Evolutionary conservation across 805 yeast species (phyloP), one percentile per base, ranked within the genome.

Genomic region (Teunomyces barrocoloradensis): DNA sequence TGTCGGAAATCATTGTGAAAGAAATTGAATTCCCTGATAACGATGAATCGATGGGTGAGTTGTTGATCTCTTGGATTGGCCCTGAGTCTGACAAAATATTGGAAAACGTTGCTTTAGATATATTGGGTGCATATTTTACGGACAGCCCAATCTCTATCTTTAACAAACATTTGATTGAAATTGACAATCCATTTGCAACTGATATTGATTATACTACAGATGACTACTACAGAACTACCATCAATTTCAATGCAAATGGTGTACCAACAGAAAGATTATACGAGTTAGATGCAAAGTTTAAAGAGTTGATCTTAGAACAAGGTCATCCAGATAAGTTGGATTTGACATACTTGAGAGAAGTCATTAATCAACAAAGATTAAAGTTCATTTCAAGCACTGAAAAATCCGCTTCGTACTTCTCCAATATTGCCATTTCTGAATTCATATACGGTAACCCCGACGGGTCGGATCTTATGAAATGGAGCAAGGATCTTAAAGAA

Each of bases 11-110:
- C 2, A 60, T 74, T 5, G 66, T 77, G 10, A 74, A 78, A 33
- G 74, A 71, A 3, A 78, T 90, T 21, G 84, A 82, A 49, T 94
- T 94, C 59, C 96, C 98, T 2, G 98, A 94, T 57, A 77, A 81
- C 48, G 96, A 89, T 59, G 97, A 90, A 65, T 74, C 87, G 10
- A 79, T 83, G 65, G 96, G 96, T 32, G 94, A 88, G 57, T 58
- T 89, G 1, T 58, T 77, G 13, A 66, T 94, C 21, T 72, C 87
- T 3, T 91, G 96, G 92, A 75, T 88, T 43, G 97, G 97, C 6
- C 96, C 96, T 6, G 68, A 73, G 11, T 78, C 77, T 33, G 60
- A 65, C 7, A 80, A 85, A 36, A 60, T 72, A 11, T 59, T 82
- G 17, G 69, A 69, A 5, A 82, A 81, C 60, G 73, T 84, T 35